Base-by-base conservation (phyloP, 768 basidiomycete species). In the Inosperma sp. region DNA sequence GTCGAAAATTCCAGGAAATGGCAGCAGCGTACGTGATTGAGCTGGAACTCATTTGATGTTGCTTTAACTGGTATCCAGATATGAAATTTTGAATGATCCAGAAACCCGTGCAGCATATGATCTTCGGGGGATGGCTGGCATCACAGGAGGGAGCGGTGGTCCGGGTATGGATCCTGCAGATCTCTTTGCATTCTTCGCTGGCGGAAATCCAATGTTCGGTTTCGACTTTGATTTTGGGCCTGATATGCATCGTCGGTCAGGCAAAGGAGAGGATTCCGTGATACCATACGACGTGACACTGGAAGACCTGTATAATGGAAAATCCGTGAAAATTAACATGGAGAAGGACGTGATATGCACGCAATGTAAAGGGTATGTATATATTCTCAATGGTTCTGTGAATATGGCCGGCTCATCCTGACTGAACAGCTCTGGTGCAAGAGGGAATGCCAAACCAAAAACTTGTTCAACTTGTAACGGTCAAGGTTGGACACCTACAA, bases 271-370 rank as follows among this genome's bases (percentile, higher is more conserved):
- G 58, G 84, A 93, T 63, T 80, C 84, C 17, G 72, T 84, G 39
- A 82, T 92, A 56, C 80, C 83, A 3, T 87, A 94, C 64, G 78
- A 89, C 33, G 88, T 95, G 47, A 86, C 88, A 4, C 75, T 98
- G 25, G 94, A 96, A 68, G 94, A 98, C 65, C 72, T 94, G 17
- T 97, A 92, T 69, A 88, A 86, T 50, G 95, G 94, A 25, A 94
- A 93, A 68, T 79, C 78, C 8, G 84, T 93, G 50, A 88, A 84
- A 63, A 82, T 97, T 73, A 88, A 82, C 59, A 81, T 96, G 75
- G 93, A 95, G 68, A 85, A 90, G 60, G 84, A 92, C 62, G 70
- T 85, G 7, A 69, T 88, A 2, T 97, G 95, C 66, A 73, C 73
- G 12, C 68, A 71, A 10, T 98, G 95, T 67, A 84, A 83, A 65